Conservation (phyloP, 345 rosid genomes). For the Angophora floribunda region DNA sequence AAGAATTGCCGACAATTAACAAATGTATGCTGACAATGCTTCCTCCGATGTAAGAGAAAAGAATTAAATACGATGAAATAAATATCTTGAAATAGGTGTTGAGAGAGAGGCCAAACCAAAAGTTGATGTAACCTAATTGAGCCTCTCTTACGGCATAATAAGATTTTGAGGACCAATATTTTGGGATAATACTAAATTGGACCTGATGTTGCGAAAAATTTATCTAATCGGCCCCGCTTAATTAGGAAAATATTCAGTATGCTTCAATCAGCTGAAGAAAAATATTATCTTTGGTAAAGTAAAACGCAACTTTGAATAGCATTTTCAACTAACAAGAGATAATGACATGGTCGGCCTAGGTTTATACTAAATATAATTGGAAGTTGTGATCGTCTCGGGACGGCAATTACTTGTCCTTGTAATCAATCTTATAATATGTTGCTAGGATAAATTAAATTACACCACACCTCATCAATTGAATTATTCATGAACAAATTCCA, state of each 20-base stretch:
- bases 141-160: neutral
- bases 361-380: neutral
- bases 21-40: neutral
- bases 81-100: neutral
- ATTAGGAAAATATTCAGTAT: neutral
- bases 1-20: neutral
- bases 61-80: neutral
- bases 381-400: neutral
- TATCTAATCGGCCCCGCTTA: neutral
- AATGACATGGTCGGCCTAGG: neutral
- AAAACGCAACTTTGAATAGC: neutral
- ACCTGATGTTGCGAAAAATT: neutral
- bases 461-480: neutral
- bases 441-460: neutral
- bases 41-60: neutral
- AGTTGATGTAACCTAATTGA: neutral
- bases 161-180: neutral
- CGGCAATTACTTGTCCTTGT: neutral
- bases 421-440: neutral
- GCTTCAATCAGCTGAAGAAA: neutral
- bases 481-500: neutral
- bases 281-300: neutral
- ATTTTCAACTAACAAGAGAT: neutral
- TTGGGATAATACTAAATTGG: neutral
- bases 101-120: neutral